Evolutionary conservation across 306 rosid genomes (phyloP).

Genomic region (Lathyrus oleraceus): DNA sequence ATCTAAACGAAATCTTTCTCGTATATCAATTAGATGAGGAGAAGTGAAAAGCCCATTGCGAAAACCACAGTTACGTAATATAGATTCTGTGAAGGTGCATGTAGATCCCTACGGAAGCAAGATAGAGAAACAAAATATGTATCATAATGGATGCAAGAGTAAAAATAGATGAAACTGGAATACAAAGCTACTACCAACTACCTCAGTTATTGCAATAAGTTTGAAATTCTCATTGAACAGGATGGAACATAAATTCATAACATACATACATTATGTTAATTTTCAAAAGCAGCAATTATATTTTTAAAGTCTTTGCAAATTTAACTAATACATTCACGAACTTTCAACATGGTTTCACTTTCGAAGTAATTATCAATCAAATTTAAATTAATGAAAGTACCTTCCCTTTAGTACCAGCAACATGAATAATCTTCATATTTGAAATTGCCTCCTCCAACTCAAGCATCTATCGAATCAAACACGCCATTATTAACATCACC

Average conservation of each 20-base stretch:
- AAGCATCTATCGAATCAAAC: constrained; percentile 53
- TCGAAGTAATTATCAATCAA: constrained; percentile 15
- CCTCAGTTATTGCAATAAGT: background rate
- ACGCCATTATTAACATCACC: constrained; percentile 11
- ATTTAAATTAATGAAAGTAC: constrained; percentile 39
- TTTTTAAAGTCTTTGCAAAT: background rate
- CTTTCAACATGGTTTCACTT: constrained; percentile 21
- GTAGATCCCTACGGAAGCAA: constrained; percentile 78
- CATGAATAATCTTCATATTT: constrained; percentile 84
- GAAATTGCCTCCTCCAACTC: constrained; percentile 85
- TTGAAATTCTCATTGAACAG: constrained; percentile 14
- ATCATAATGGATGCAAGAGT: constrained; percentile 20
- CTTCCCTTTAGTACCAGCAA: constrained; percentile 99
- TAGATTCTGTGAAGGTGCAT: constrained; percentile 87
- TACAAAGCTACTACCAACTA: constrained; percentile 13
- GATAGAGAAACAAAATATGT: constrained; percentile 30
- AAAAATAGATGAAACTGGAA: background rate
- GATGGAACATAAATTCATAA: constrained; percentile 10
- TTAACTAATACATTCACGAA: background rate
- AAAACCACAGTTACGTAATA: constrained; percentile 83
- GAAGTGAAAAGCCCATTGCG: constrained; percentile 94
- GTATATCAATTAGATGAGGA: constrained; percentile 93
- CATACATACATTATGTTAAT: background rate
- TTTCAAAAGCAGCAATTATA: background rate
- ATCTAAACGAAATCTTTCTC: constrained; percentile 87